Conservation (phyloP, 768 basidiomycete species). For the Omphalotus guepiniiformis region DNA sequence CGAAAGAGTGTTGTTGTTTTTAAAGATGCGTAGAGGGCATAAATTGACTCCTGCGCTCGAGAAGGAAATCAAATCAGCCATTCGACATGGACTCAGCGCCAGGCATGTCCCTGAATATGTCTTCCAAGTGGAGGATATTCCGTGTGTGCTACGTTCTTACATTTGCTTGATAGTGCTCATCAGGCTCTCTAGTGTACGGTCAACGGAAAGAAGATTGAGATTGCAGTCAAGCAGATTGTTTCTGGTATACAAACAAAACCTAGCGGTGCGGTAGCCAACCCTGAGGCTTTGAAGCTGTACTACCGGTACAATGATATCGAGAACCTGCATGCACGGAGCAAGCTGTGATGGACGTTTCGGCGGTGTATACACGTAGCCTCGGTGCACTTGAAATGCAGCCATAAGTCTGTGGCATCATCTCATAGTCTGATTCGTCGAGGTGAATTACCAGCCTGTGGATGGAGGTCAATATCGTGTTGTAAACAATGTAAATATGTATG, state of each 20-base stretch:
- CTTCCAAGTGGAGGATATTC: slow-evolving; percentile 60
- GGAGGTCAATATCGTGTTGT: too few relatives aligned
- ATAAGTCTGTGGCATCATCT: too few relatives aligned
- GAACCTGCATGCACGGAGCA: too few relatives aligned
- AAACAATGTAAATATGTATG: too few relatives aligned
- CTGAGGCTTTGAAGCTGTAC: slow-evolving; percentile 58
- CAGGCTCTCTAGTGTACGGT: slow-evolving; percentile 58
- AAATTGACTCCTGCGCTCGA: slow-evolving; percentile 41
- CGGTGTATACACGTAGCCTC: too few relatives aligned
- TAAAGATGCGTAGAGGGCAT: slow-evolving; percentile 55
- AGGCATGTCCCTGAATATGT: slow-evolving; percentile 73
- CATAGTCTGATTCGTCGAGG: too few relatives aligned
- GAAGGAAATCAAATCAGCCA: slow-evolving; percentile 48
- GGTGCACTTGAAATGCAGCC: too few relatives aligned
- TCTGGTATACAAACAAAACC: slow-evolving; percentile 62
- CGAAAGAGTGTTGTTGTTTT: slow-evolving; percentile 71
- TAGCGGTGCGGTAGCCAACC: slow-evolving; percentile 76
- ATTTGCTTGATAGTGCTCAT: background rate
- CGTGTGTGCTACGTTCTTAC: slow-evolving; percentile 40
- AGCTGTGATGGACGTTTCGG: too few relatives aligned
- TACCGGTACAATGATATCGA: slow-evolving; percentile 58
- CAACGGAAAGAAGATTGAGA: slow-evolving; percentile 76
- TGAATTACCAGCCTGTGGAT: too few relatives aligned
- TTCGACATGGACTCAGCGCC: slow-evolving; percentile 56
- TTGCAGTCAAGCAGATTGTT: slow-evolving; percentile 73